Evolutionary conservation across 805 yeast species (phyloP).

Genomic region (Kuraishia hungarica): DNA sequence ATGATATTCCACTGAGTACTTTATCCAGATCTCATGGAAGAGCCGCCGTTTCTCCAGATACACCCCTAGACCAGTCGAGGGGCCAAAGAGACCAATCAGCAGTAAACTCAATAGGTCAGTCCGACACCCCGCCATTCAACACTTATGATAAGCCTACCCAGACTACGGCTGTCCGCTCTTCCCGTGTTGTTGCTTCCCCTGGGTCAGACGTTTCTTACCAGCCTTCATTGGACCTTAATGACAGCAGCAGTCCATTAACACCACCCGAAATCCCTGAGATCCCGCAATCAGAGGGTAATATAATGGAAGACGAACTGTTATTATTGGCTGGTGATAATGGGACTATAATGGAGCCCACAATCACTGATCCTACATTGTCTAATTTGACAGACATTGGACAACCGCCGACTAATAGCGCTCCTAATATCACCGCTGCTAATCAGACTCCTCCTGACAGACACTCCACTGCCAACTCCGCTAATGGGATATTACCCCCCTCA

Average conservation of each 20-base stretch:
- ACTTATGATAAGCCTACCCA: no score
- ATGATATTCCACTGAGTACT: conserved; percentile 20
- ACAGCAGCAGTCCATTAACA: background rate
- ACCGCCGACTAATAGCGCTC: no score
- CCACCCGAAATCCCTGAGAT: conserved; percentile 1
- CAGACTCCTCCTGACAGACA: background rate
- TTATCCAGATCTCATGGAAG: background rate
- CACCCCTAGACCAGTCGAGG: no score
- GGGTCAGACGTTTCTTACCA: background rate
- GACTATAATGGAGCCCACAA: no score
- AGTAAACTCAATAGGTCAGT: no score
- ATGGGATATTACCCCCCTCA: background rate
- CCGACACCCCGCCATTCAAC: no score
- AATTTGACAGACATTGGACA: no score
- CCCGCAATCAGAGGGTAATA: background rate
- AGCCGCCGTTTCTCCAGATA: no score
- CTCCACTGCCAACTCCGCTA: background rate
- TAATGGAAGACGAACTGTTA: background rate
- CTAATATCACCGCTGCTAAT: background rate
- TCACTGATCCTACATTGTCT: no score
- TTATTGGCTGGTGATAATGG: background rate
- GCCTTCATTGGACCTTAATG: background rate
- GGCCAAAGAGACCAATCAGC: no score
- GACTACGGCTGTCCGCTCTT: background rate
- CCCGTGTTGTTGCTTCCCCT: background rate